phyloP scores from a whole-genome alignment of 1,284 basidiomycete genomes.

The Gomphus bonarii region DNA sequence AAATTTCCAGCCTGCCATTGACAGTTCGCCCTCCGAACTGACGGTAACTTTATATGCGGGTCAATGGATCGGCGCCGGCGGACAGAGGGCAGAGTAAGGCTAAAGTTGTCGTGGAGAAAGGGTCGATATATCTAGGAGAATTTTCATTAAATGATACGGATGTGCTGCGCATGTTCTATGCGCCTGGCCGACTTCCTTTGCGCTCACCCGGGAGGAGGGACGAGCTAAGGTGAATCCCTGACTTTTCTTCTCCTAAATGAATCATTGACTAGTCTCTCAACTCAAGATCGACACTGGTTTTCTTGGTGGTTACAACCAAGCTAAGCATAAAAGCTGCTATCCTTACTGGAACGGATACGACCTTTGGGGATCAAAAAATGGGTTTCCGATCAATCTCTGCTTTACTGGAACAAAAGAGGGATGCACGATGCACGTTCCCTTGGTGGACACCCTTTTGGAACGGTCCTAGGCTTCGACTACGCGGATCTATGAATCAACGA shows the following conservation, averaged over 20 bases:
- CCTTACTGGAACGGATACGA: conserved; percentile 19
- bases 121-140: conserved; percentile 25
- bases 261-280: background rate
- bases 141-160: conserved; percentile 26
- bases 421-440: conserved; percentile 2
- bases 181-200: conserved; percentile 21
- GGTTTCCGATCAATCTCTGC: conserved; percentile 18
- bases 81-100: conserved; percentile 20
- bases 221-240: conserved; percentile 27
- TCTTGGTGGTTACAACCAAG: conserved; percentile 35
- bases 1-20: conserved; percentile 32
- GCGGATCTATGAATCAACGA: too few relatives aligned
- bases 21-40: conserved; percentile 23
- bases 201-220: conserved; percentile 28
- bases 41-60: conserved; percentile 25
- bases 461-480: background rate
- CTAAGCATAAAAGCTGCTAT: conserved; percentile 29
- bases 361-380: conserved; percentile 16
- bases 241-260: background rate
- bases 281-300: conserved; percentile 16
- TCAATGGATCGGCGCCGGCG: conserved; percentile 21
- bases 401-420: conserved; percentile 13
- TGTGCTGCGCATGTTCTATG: conserved; percentile 22
- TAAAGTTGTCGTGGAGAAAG: conserved; percentile 23
- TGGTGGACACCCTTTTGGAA: background rate